A percentile compares a stretch with the other conserved stretches of the same genome.
Evolutionary conservation across 306 rosid species (phyloP).

Genomic region (Phaseolus lunatus): DNA sequence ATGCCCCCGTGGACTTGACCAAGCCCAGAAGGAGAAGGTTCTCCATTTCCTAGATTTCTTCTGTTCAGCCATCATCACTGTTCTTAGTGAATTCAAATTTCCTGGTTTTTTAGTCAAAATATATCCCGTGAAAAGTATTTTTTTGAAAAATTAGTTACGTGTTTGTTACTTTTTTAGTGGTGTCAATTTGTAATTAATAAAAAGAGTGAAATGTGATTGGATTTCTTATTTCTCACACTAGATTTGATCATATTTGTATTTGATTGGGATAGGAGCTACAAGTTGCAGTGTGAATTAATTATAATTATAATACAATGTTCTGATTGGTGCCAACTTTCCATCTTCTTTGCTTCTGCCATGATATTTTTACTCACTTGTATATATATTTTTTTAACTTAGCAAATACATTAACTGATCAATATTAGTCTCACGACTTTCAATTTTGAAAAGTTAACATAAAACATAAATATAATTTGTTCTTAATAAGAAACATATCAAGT

Average conservation of each 20-base stretch:
- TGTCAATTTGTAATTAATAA: background rate
- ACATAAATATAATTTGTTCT: no score
- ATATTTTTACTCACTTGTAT: background rate
- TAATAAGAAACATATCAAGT: no score
- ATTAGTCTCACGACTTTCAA: no score
- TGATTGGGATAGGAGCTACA: background rate
- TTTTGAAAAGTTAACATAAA: no score
- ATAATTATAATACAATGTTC: background rate
- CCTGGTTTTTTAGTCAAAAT: background rate
- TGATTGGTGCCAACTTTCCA: background rate
- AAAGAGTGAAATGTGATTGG: background rate
- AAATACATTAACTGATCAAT: no score
- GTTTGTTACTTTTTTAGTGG: background rate
- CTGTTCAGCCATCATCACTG: background rate
- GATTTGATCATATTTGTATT: background rate
- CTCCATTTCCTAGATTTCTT: conserved; percentile 64
- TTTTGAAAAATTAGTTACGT: no score
- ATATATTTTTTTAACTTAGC: no score
- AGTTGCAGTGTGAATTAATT: background rate
- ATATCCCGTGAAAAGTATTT: background rate
- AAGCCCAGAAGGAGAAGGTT: conserved; percentile 91
- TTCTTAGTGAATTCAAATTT: background rate
- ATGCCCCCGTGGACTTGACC: conserved; percentile 55
- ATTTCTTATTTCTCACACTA: conserved; percentile 1
- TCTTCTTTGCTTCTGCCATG: background rate